Evolutionary conservation across 2,329 filamentous ascomycete genomes (phyloP).

Genomic region (Colletotrichum melonis): DNA sequence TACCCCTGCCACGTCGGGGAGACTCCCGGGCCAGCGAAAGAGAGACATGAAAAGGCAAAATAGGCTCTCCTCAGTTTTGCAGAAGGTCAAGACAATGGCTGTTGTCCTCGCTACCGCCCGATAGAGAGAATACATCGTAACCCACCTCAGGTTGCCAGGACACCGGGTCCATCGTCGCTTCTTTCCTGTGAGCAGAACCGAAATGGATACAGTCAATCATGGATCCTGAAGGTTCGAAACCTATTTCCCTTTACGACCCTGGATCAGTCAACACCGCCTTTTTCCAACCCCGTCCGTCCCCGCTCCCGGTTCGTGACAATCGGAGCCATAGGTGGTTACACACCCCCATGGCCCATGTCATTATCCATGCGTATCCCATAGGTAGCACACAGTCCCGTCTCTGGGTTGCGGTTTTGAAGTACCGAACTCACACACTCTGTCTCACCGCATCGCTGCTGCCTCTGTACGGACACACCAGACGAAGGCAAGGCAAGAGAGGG

Average conservation of each 20-base stretch:
- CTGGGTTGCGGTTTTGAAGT: background rate
- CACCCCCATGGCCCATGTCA: background rate
- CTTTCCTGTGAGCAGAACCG: background rate
- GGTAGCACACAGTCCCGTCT: background rate
- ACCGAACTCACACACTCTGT: background rate
- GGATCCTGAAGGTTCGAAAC: background rate
- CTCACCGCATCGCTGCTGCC: background rate
- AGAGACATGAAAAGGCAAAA: background rate
- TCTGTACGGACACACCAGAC: background rate
- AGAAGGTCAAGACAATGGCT: background rate
- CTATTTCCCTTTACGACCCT: background rate
- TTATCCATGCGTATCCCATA: background rate
- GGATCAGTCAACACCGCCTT: constrained; percentile 23
- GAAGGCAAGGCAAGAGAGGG: background rate
- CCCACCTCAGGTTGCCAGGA: background rate
- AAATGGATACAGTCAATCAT: no score
- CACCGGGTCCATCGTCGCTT: background rate
- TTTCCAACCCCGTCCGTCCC: background rate
- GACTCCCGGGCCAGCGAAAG: background rate
- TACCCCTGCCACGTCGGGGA: constrained; percentile 6
- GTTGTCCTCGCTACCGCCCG: background rate
- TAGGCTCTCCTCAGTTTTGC: background rate
- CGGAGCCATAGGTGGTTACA: background rate
- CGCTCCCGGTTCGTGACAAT: constrained; percentile 2
- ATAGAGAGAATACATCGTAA: background rate